Base-by-base conservation (phyloP, 176 grass and related monocot genomes). In the Carex littledalei region DNA sequence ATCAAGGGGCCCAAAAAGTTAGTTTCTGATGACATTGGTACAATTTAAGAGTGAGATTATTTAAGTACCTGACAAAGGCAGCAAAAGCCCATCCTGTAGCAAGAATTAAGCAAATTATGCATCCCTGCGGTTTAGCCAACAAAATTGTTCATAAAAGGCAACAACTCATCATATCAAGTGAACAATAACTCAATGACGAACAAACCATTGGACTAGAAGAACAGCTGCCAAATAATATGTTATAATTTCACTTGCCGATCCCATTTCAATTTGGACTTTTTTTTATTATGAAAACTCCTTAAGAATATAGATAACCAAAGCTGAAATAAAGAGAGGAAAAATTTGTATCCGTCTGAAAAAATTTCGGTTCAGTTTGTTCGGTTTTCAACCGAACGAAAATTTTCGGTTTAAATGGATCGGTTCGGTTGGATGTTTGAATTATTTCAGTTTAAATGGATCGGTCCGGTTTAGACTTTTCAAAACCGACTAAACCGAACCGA, bases 61-160 rank as follows among this genome's bases (percentile, higher is more conserved):
- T 10, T 52, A 81, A 53, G 20, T 86, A 99, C 97, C 97, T 99
- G 85, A 99, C 91, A 76, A 85, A 84, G 74, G 91, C 86, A 83
- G 97, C 97, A 89, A 84, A 83, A 72, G 80, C 64, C 97, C 97
- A 99, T 62, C 97, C 97, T 21, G 94, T 55, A 84, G 91, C 91
- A 81, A 99, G 97, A 22, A 70, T 63, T 91, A 99, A 92, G 89
- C 93, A 95, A 75, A 99, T 96, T 8, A 37, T 0, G 31, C 93
- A 99, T 9, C 97, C 97, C 97, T 99, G 29, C 62, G 79, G 66
- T 34, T 26, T 54, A 55, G 13, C 12, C 22, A 54, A 77, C 22
- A 77, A 31, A 32, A 49, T 31, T 77, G 50, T 55, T 55, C 73
- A 77, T 76, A 76, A 54, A n/a, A 75, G 72, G 21, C 9, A 3